These are phyloP conservation scores for Phytophthora cajani DNA, from an alignment of 352 stramenopile species.

Conservation along the genomic window DNA sequence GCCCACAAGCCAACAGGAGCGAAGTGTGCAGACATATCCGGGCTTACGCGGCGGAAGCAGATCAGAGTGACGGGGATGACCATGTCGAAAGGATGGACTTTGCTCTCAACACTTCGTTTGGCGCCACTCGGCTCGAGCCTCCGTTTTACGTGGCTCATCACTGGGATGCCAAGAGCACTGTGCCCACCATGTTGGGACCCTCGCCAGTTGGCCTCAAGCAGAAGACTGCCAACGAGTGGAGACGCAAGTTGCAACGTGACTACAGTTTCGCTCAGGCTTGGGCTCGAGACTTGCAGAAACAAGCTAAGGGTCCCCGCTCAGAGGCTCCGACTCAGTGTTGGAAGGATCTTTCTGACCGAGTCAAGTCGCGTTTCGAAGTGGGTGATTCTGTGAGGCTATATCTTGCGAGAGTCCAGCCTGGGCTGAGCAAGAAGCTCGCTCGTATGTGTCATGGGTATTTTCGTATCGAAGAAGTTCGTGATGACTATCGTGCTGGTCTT, in stretches of 20 bases:
- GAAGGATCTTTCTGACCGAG: not conserved
- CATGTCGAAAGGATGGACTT: conserved; percentile 1
- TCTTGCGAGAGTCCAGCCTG: not conserved
- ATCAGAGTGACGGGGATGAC: conserved; percentile 10
- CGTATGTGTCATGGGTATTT: not conserved
- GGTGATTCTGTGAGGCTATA: not conserved
- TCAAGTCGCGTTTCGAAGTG: not conserved
- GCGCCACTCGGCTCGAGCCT: not conserved
- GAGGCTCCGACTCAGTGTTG: not conserved
- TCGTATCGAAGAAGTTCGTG: not conserved
- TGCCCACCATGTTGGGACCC: not conserved
- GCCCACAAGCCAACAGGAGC: conserved; percentile 5
- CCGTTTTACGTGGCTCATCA: conserved; percentile 6
- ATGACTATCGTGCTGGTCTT: not conserved
- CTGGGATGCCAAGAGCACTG: not conserved
- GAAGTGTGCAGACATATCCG: not conserved
- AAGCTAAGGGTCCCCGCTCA: not conserved
- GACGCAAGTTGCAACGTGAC: not conserved
- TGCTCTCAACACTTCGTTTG: not conserved
- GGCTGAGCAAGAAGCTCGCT: not conserved
- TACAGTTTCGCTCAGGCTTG: conserved; percentile 4
- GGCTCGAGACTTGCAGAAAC: not conserved
- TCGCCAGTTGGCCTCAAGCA: not conserved
- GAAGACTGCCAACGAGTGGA: not conserved
- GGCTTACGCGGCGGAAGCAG: not conserved